Conservation (phyloP, 2,329 filamentous ascomycete species). For the Aspergillus niger region DNA sequence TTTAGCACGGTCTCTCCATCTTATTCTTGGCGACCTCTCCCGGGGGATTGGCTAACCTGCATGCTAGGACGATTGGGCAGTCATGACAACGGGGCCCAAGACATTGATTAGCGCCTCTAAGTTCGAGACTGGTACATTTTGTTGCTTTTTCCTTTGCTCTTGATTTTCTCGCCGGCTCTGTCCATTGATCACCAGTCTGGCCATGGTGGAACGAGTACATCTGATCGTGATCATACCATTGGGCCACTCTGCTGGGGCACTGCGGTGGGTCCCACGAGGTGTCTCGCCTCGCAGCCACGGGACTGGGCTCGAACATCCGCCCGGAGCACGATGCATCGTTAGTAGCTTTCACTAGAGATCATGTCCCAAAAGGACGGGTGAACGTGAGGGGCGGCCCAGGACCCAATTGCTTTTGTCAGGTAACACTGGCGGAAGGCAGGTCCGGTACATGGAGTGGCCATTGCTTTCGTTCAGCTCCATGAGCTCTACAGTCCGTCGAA, state of each 20-base stretch:
- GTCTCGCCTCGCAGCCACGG: conserved; percentile 3
- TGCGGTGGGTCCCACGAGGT: conserved; percentile 1
- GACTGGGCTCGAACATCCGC: background rate
- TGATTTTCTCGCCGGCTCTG: background rate
- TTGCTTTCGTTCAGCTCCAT: background rate
- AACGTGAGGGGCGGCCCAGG: background rate
- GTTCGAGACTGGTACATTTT: background rate
- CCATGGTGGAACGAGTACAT: background rate
- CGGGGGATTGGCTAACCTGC: background rate
- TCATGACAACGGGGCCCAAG: background rate
- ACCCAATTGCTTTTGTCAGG: background rate
- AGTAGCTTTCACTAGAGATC: background rate
- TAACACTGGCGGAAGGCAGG: background rate
- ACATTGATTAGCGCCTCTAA: background rate
- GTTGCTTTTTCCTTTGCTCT: background rate
- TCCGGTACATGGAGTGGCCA: background rate
- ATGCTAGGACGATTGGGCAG: background rate
- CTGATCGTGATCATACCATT: background rate
- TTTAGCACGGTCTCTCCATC: background rate
- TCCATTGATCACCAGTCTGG: background rate
- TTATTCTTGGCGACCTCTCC: background rate
- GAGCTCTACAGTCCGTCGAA: background rate
- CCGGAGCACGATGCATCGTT: background rate
- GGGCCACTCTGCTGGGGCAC: background rate
- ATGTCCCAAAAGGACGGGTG: conserved; percentile 3